Conservation (phyloP, 345 rosid species). For the Arabidopsis arenosa region DNA sequence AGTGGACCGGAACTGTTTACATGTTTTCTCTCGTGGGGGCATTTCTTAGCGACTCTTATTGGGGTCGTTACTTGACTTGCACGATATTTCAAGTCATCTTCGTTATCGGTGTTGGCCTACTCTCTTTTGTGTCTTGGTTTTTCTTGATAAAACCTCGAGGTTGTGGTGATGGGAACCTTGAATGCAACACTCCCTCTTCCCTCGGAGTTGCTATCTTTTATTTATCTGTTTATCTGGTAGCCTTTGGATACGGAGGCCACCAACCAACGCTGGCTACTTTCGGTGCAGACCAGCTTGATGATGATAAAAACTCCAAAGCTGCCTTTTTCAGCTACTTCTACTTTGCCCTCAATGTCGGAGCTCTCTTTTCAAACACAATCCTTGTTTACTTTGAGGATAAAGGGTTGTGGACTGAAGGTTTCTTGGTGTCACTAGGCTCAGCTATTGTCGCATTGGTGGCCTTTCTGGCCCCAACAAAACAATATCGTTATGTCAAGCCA, state of each 20-base stretch:
- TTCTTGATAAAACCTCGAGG: conserved; percentile 70
- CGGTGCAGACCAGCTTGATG: conserved; percentile 85
- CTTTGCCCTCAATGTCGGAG: conserved; percentile 75
- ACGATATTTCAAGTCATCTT: conserved; percentile 45
- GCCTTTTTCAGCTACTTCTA: conserved; percentile 77
- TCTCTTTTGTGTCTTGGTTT: conserved; percentile 66
- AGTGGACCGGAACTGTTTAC: conserved; percentile 96
- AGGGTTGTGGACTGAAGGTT: conserved; percentile 75
- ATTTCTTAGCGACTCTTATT: conserved; percentile 92
- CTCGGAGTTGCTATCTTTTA: conserved; percentile 59
- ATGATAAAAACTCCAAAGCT: conserved; percentile 52
- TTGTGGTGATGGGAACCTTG: conserved; percentile 63
- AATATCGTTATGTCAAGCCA: conserved; percentile 58
- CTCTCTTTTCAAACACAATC: conserved; percentile 75
- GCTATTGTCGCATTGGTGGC: conserved; percentile 58
- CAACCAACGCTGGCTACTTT: conserved; percentile 91
- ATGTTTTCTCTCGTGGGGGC: conserved; percentile 86
- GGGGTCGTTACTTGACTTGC: conserved; percentile 86
- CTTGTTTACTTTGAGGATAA: conserved; percentile 73
- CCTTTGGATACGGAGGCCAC: conserved; percentile 92
- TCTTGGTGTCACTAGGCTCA: conserved; percentile 62
- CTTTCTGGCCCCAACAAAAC: conserved; percentile 48
- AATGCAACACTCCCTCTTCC: conserved; percentile 54
- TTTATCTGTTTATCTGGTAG: conserved; percentile 68
- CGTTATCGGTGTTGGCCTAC: conserved; percentile 54